Evolutionary conservation across 495 filamentous ascomycete species (phyloP).

Genomic region (Penicillium fimorum): DNA sequence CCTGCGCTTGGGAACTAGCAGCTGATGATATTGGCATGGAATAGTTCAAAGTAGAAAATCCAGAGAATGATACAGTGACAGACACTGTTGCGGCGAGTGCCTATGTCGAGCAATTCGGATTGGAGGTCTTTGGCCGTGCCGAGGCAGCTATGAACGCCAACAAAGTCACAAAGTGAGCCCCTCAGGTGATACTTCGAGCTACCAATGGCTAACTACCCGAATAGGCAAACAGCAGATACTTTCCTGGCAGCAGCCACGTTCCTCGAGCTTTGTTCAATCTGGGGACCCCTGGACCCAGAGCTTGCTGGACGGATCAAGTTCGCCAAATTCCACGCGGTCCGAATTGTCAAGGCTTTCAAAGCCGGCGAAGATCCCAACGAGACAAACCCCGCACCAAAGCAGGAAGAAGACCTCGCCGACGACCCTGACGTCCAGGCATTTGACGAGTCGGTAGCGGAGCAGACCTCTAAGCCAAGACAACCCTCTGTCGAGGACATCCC

Average conservation of each 20-base stretch:
- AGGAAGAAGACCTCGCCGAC: slow-evolving; percentile 27
- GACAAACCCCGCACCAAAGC: slow-evolving; percentile 69
- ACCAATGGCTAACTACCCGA: slow-evolving; percentile 16
- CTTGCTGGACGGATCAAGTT: slow-evolving; percentile 86
- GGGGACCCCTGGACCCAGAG: slow-evolving; percentile 72
- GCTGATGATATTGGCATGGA: slow-evolving; percentile 12
- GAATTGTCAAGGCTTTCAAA: slow-evolving; percentile 87
- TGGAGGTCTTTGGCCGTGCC: slow-evolving; percentile 81
- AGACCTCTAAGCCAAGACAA: slow-evolving; percentile 45
- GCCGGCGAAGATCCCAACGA: slow-evolving; percentile 91
- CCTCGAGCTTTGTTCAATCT: slow-evolving; percentile 82
- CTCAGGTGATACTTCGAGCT: neutral
- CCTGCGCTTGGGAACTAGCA: neutral
- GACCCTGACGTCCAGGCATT: slow-evolving; percentile 51
- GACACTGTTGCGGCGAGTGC: slow-evolving; percentile 85
- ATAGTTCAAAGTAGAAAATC: slow-evolving; percentile 65
- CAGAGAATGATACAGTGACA: slow-evolving; percentile 67
- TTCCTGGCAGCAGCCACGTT: slow-evolving; percentile 90
- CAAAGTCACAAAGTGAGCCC: slow-evolving; percentile 74
- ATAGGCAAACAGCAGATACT: slow-evolving; percentile 87
- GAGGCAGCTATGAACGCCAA: slow-evolving; percentile 78
- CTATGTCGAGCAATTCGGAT: slow-evolving; percentile 90
- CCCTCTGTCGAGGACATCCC: slow-evolving; percentile 57
- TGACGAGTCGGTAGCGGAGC: slow-evolving; percentile 35
- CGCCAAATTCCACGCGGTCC: slow-evolving; percentile 90